phyloP scores from a whole-genome alignment of 768 basidiomycete species.

The Pleurotus giganteus region DNA sequence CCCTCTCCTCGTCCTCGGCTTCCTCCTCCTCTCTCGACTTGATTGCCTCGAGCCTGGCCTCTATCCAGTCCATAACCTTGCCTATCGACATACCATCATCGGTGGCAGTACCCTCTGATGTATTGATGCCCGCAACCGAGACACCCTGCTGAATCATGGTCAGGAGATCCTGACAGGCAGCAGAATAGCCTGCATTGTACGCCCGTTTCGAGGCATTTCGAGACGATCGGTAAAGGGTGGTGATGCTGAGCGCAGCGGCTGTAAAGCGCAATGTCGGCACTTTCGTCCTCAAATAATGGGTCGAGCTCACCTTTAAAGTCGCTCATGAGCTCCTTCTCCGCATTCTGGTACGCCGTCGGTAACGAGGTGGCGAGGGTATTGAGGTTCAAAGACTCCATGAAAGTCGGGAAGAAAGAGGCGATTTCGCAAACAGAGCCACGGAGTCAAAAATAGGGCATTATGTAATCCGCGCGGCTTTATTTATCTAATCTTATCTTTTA shows the following conservation, averaged over 20 bases:
- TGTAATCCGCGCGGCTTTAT: no score
- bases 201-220: conserved; percentile 74
- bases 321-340: conserved; percentile 77
- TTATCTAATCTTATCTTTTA: no score
- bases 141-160: conserved; percentile 84
- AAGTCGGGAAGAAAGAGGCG: conserved; percentile 37
- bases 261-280: conserved; percentile 14
- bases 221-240: conserved; percentile 81
- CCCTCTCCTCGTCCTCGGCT: conserved; percentile 75
- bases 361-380: conserved; percentile 77
- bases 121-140: conserved; percentile 52
- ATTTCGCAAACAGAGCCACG: background rate
- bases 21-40: conserved; percentile 76
- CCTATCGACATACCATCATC: conserved; percentile 72
- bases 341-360: conserved; percentile 69
- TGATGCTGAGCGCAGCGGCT: conserved; percentile 85
- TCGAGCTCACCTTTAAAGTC: conserved; percentile 68
- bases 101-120: conserved; percentile 40
- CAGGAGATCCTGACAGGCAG: conserved; percentile 78
- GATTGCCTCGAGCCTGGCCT: conserved; percentile 77
- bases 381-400: conserved; percentile 77
- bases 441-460: background rate
- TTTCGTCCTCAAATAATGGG: conserved; percentile 9
- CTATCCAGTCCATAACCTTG: conserved; percentile 81
- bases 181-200: conserved; percentile 77